Evolutionary conservation across 495 filamentous ascomycete genomes (phyloP), one percentile per base, ranked within the genome.

Genomic region (Xylaria acuta): DNA sequence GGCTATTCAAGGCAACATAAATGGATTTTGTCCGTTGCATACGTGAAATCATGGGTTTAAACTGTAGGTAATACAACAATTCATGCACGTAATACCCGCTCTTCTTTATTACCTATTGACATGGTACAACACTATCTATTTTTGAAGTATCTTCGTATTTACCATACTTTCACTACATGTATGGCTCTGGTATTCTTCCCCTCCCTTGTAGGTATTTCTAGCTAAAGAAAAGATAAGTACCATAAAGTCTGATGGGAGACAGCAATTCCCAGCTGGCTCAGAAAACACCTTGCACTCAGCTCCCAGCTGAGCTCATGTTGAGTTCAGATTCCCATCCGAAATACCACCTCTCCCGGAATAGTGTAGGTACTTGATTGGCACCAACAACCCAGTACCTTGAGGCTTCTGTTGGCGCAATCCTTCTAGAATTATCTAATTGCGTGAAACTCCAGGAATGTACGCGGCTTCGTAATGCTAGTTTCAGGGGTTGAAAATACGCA

Each of bases 401-500:
- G 32, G 36, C 59, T 14, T 22, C 59, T 62, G 12, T 9, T 62
- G 32, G 34, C 59, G 62, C 43, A 5, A 36, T 16, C 36, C 2
- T 18, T 56, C 49, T 30, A 34, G 51, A 51, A 68, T 68, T 58
- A 67, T 43, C 36, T 34, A 25, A 64, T 64, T 14, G 36, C n/a
- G 43, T 8, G 11, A 36, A 41, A 43, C 34, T n/a, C 34, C 7
- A n/a, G 58, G 16, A 60, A n/a, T 40, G 36, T 58, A 58, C 27
- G n/a, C 43, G 16, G 65, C 49, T 70, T 69, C 45, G 43, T 45
- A 53, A 40, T 40, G 38, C 49, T 38, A 18, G 47, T 41, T n/a
- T 34, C 68, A 63, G 68, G 68, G 68, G 67, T 72, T 64, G 16
- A 64, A 36, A 32, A 66, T 70, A 72, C 73, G 69, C 75, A 72